Evolutionary conservation across 768 basidiomycete genomes (phyloP).

Genomic region (Fomitopsis pulvina): DNA sequence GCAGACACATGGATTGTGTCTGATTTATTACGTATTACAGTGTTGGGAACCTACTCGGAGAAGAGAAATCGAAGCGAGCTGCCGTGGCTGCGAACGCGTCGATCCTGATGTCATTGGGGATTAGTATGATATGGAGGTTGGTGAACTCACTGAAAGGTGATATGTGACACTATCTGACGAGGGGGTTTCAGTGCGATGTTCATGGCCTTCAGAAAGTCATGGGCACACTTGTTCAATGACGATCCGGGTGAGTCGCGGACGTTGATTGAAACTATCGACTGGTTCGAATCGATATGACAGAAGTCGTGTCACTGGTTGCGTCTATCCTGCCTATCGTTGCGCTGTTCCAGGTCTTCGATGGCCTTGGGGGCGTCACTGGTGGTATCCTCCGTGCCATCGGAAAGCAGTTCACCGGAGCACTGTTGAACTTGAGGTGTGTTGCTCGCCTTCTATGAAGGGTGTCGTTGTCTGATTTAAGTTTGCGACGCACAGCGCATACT

Average conservation of each 20-base stretch:
- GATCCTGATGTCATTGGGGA: slow-evolving; percentile 54
- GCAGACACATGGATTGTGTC: not conserved
- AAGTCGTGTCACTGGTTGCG: slow-evolving; percentile 43
- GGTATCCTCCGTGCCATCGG: slow-evolving; percentile 84
- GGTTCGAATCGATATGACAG: slow-evolving; percentile 12
- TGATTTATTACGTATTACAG: slow-evolving; percentile 32
- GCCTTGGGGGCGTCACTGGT: slow-evolving; percentile 53
- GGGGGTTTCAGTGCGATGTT: slow-evolving; percentile 30
- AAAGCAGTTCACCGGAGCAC: slow-evolving; percentile 71
- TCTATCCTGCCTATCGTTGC: slow-evolving; percentile 55
- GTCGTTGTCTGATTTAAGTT: slow-evolving; percentile 5
- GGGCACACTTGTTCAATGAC: slow-evolving; percentile 56
- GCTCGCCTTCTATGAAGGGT: not conserved
- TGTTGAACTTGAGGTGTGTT: slow-evolving; percentile 66
- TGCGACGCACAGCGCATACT: slow-evolving; percentile 51
- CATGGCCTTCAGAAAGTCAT: slow-evolving; percentile 37
- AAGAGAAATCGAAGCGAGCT: slow-evolving; percentile 68
- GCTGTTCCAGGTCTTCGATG: slow-evolving; percentile 84
- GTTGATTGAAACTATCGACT: not conserved
- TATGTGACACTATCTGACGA: not conserved
- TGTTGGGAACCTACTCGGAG: slow-evolving; percentile 86
- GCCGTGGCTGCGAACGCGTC: slow-evolving; percentile 57
- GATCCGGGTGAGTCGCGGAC: slow-evolving; percentile 32
- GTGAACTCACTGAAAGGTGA: not conserved
- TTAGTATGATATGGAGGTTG: slow-evolving; percentile 66